These are phyloP conservation scores for Beverwykella pulmonaria DNA, from an alignment of 495 filamentous ascomycete species.

Conservation along the genomic window DNA sequence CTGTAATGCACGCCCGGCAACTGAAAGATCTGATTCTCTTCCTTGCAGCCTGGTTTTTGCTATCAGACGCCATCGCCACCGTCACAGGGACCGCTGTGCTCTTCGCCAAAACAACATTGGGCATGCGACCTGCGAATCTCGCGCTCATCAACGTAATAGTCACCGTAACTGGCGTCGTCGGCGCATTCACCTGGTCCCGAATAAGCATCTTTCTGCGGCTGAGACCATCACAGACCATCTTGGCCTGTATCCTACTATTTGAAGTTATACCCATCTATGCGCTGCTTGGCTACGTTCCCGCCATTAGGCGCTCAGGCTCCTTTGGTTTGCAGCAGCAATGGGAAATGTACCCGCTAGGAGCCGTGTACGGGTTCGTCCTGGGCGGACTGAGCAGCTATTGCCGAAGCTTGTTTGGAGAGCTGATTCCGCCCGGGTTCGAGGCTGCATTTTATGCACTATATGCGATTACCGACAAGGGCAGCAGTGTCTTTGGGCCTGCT, in stretches of 20 bases:
- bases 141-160: conserved; percentile 92
- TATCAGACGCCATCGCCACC: conserved; percentile 92
- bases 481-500: conserved; percentile 88
- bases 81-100: conserved; percentile 93
- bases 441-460: conserved; percentile 96
- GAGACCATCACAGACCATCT: conserved; percentile 79
- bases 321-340: conserved; percentile 87
- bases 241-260: conserved; percentile 85
- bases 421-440: conserved; percentile 91
- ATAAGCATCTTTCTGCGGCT: conserved; percentile 68
- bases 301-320: conserved; percentile 71
- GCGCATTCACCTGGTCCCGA: conserved; percentile 86
- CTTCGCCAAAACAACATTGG: conserved; percentile 90
- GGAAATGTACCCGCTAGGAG: conserved; percentile 95
- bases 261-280: conserved; percentile 93
- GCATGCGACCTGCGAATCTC: conserved; percentile 85
- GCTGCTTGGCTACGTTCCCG: conserved; percentile 83
- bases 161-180: conserved; percentile 77
- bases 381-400: conserved; percentile 94
- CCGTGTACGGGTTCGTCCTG: conserved; percentile 89
- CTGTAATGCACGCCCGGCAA: conserved; percentile 72
- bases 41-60: conserved; percentile 87
- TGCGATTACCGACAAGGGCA: conserved; percentile 97
- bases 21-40: conserved; percentile 88
- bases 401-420: conserved; percentile 85